These are phyloP conservation scores for Ogataea methanolica DNA, from an alignment of 805 yeast genomes.

Conservation along the genomic window DNA sequence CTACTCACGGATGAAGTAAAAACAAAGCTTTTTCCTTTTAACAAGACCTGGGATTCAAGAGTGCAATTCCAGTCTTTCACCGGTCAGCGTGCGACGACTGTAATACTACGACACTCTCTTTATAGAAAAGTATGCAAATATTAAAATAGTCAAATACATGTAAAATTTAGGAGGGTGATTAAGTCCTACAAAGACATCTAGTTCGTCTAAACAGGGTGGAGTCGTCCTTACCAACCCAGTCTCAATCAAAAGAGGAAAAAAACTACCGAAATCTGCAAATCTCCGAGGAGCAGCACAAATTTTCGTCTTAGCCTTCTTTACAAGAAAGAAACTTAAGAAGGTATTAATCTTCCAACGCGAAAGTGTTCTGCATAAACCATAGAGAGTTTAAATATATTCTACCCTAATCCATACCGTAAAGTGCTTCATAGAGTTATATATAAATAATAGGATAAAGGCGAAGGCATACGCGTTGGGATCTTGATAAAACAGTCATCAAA, in stretches of 20 bases:
- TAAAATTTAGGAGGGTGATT: slow-evolving; percentile 24
- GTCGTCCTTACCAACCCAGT: slow-evolving; percentile 15
- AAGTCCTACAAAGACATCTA: slow-evolving; percentile 22
- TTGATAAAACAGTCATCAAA: neutral
- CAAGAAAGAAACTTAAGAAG: neutral
- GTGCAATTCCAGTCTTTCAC: too few relatives aligned
- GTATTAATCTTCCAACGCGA: slow-evolving; percentile 22
- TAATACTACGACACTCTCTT: neutral
- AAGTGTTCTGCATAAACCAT: slow-evolving; percentile 22
- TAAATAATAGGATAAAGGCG: slow-evolving; percentile 14
- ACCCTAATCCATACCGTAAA: slow-evolving; percentile 5
- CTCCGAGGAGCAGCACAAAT: neutral
- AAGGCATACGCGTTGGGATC: slow-evolving; percentile 22
- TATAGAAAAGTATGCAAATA: neutral
- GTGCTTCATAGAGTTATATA: slow-evolving; percentile 6
- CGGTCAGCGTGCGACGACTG: too few relatives aligned
- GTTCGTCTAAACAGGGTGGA: slow-evolving; percentile 23
- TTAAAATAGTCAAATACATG: neutral
- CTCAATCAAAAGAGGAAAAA: slow-evolving; percentile 1
- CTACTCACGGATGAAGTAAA: too few relatives aligned
- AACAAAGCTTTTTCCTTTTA: too few relatives aligned
- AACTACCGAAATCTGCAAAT: neutral
- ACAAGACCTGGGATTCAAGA: too few relatives aligned
- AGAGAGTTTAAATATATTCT: slow-evolving; percentile 6
- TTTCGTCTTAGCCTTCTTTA: neutral